A percentile compares a stretch with the other conserved stretches of the same genome.
These are phyloP conservation scores for Bullera alba DNA, from an alignment of 768 basidiomycete species.

Conservation along the genomic window DNA sequence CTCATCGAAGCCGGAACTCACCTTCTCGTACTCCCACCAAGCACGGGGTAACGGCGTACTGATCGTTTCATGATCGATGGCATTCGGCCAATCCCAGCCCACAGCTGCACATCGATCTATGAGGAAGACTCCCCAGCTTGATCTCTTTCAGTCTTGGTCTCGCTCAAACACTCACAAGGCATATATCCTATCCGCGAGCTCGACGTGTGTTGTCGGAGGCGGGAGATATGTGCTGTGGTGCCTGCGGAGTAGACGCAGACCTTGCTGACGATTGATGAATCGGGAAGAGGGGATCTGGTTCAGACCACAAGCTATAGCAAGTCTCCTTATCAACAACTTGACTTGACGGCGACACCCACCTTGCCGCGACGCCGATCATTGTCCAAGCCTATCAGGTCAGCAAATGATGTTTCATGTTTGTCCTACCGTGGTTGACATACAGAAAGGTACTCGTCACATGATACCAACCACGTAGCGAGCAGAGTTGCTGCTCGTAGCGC, in stretches of 20 bases:
- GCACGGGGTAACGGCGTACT: slow-evolving; percentile 15
- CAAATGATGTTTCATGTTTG: too few relatives aligned
- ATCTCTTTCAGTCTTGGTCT: background rate
- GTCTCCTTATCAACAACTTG: too few relatives aligned
- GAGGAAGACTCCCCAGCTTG: slow-evolving; percentile 20
- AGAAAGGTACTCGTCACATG: too few relatives aligned
- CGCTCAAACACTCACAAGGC: slow-evolving; percentile 15
- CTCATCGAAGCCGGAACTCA: slow-evolving; percentile 2
- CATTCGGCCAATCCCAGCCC: slow-evolving; percentile 8
- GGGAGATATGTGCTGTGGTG: too few relatives aligned
- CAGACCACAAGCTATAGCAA: slow-evolving; percentile 11
- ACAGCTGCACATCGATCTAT: slow-evolving; percentile 16
- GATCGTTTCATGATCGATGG: slow-evolving; percentile 5
- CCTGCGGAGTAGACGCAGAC: background rate
- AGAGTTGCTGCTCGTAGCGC: slow-evolving; percentile 19
- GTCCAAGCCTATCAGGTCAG: too few relatives aligned
- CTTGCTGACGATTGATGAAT: too few relatives aligned
- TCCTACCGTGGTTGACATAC: too few relatives aligned
- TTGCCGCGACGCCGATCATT: too few relatives aligned
- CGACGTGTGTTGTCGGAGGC: background rate
- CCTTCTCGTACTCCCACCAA: slow-evolving; percentile 19
- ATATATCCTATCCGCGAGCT: slow-evolving; percentile 20
- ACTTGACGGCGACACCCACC: too few relatives aligned
- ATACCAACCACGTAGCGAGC: slow-evolving; percentile 10
- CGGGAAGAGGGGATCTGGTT: slow-evolving; percentile 6